phyloP scores from a whole-genome alignment of 1,284 basidiomycete genomes.

The Cryptococcus neoformans region DNA sequence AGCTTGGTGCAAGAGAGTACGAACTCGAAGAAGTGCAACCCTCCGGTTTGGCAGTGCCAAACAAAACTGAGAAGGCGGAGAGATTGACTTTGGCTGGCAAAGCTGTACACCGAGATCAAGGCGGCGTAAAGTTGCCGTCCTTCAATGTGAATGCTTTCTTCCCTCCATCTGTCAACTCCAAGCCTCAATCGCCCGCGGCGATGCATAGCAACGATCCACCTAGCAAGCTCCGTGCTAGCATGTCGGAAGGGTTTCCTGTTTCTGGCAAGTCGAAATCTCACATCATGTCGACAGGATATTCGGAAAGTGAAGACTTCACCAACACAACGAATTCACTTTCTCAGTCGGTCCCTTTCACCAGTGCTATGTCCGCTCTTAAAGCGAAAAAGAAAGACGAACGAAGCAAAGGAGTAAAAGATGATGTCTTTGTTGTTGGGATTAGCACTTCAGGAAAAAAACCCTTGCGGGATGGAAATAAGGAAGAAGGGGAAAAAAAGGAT shows the following conservation, averaged over 20 bases:
- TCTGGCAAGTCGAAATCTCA: neutral
- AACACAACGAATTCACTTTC: conserved; percentile 8
- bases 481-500: conserved; percentile 17
- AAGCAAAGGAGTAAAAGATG: neutral
- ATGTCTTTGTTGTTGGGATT: neutral
- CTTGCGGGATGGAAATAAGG: conserved; percentile 2
- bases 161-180: neutral
- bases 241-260: neutral
- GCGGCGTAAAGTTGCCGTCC: conserved; percentile 39
- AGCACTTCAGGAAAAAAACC: conserved; percentile 1
- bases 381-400: conserved; percentile 4
- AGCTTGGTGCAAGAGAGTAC: conserved; percentile 35
- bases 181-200: neutral
- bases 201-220: neutral
- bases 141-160: conserved; percentile 3
- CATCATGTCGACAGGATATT: neutral
- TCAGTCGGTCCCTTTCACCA: conserved; percentile 1
- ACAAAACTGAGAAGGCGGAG: conserved; percentile 6
- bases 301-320: conserved; percentile 17
- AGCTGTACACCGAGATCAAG: conserved; percentile 38
- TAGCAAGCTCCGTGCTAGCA: neutral
- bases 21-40: conserved; percentile 34
- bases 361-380: neutral
- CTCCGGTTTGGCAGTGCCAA: neutral
- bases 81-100: conserved; percentile 35